Conservation (phyloP, 202 grass and related monocot species). For the Carex sylvatica region DNA sequence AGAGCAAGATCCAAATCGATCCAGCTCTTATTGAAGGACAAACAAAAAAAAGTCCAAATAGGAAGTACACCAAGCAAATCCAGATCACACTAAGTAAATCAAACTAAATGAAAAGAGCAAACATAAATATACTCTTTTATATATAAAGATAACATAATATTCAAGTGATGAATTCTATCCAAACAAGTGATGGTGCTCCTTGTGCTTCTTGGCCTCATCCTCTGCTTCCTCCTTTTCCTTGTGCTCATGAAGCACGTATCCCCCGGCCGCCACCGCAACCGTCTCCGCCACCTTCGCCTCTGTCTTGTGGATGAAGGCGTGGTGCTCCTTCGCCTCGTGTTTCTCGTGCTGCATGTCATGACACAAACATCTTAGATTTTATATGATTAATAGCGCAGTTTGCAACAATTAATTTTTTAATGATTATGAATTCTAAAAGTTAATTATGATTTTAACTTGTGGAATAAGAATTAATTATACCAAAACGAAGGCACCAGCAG, state of each 20-base stretch:
- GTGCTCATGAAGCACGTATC: constrained; percentile 46
- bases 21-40: background rate
- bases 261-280: constrained; percentile 20
- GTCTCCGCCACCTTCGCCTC: constrained; percentile 32
- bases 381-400: too few species aligned
- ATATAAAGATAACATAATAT: background rate
- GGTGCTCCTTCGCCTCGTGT: constrained; percentile 35
- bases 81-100: background rate
- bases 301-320: constrained; percentile 34
- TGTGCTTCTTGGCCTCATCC: constrained; percentile 37
- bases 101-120: background rate
- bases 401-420: too few species aligned
- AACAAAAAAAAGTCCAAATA: background rate
- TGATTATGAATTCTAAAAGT: background rate
- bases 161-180: background rate
- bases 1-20: background rate
- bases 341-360: constrained; percentile 32
- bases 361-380: background rate
- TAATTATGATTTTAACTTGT: background rate
- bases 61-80: background rate
- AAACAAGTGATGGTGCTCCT: constrained; percentile 44
- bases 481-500: constrained; percentile 49
- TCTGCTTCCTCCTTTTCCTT: constrained; percentile 37
- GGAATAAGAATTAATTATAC: constrained; percentile 16
- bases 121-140: background rate